Evolutionary conservation across 2,329 filamentous ascomycete species (phyloP), one percentile per base, ranked within the genome.

Genomic region (Pyrenochaeta sp.): DNA sequence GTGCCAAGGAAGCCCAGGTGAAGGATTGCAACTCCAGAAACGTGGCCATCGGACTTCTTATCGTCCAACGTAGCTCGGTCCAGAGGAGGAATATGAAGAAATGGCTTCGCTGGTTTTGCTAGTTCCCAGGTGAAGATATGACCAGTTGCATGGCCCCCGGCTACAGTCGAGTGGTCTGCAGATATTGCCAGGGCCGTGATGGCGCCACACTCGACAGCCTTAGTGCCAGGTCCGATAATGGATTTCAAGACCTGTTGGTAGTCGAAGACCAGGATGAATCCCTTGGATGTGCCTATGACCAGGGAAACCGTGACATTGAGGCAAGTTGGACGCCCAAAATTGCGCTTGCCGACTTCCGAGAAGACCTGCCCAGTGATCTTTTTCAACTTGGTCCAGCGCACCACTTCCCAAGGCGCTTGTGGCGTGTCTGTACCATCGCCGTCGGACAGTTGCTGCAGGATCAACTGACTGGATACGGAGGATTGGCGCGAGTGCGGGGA

Each of bases 81-180:
- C 7, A 96, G 76, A 23, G 90, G 89, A 1, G 87, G 84, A 29
- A 99, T 92, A 36, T 90, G 85, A 21, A 99, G 80, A 68, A 99
- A 99, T 0, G 93, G 94, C 21, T 89, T 83, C 3, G 90, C 85
- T n/a, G 88, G 82, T 44, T 88, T 83, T 27, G 83, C 82, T 9
- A 93, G 87, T 68, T 99, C 95, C 95, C 95, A 99, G 0, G 93
- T 99, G 65, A 96, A 97, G 39, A 99, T 96, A 65, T 86, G 86
- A 3, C 94, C 95, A 59, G 87, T 90, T 1, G 85, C 86, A 79
- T 99, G 93, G 3, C 94, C 94, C 24, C 87, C 90, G 22, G 90
- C 94, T 54, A 99, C 81, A 1, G 93, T 96, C 2, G 89, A 88
- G 70, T 97, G 91, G 65, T 99, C 94, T 13, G 93, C 92, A 19